Evolutionary conservation across 2,329 filamentous ascomycete species (phyloP).

Genomic region (Cladosporium sphaerospermum): DNA sequence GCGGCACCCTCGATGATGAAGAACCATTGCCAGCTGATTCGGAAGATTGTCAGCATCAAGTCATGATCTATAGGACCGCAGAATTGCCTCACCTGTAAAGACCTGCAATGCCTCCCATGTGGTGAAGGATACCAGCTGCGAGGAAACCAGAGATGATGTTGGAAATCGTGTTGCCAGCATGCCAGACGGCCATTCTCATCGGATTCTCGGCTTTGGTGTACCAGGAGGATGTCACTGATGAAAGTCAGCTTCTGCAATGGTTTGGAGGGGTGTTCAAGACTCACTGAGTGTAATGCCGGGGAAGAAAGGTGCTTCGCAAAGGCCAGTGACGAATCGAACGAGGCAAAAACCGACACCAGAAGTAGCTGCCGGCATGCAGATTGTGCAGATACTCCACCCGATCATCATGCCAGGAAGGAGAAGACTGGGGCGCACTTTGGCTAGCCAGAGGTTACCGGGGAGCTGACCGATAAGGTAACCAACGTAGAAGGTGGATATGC

Average conservation of each 20-base stretch:
- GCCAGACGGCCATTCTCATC: slow-evolving; percentile 41
- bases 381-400: slow-evolving; percentile 39
- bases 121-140: slow-evolving; percentile 40
- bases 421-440: slow-evolving; percentile 32
- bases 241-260: slow-evolving; percentile 12
- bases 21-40: slow-evolving; percentile 27
- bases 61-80: slow-evolving; percentile 3
- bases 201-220: slow-evolving; percentile 42
- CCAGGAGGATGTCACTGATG: slow-evolving; percentile 35
- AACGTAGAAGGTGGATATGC: slow-evolving; percentile 41
- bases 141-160: slow-evolving; percentile 43
- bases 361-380: slow-evolving; percentile 40
- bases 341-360: slow-evolving; percentile 32
- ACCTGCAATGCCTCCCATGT: slow-evolving; percentile 33
- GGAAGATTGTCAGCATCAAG: slow-evolving; percentile 31
- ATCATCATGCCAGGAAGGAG: slow-evolving; percentile 37
- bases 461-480: slow-evolving; percentile 38
- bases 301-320: slow-evolving; percentile 36
- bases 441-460: slow-evolving; percentile 43
- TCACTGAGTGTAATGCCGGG: slow-evolving; percentile 34
- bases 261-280: background rate
- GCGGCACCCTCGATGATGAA: slow-evolving; percentile 51
- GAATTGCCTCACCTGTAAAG: slow-evolving; percentile 1
- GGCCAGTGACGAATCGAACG: slow-evolving; percentile 34
- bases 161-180: slow-evolving; percentile 42